Evolutionary conservation across 2,329 filamentous ascomycete genomes (phyloP), one percentile per base, ranked within the genome.

Genomic region (Grosmannia huntii): DNA sequence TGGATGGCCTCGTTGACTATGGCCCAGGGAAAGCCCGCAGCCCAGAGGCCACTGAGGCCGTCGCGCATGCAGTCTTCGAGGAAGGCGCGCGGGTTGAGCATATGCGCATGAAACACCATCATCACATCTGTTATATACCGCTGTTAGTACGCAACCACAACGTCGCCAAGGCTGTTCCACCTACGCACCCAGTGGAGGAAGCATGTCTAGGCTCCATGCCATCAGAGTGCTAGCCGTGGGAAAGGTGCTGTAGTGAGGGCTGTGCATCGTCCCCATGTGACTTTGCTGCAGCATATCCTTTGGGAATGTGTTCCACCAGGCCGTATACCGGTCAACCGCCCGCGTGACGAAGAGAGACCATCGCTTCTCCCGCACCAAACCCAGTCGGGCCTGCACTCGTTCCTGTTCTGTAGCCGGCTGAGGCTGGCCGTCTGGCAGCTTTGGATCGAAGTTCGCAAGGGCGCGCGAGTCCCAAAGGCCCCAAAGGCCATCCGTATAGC

Each of bases 91-190:
- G 88, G 88, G 64, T 90, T 91, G 3, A 92, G 79, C 81, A 89
- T 85, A 65, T 89, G 87, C 0, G 86, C 74, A 68, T 92, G 88
- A 84, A 85, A 88, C 0, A 91, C 83, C 85, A 91, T 87, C 23
- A 90, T 70, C 0, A 91, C 81, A 70, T 91, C 87, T 76, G 14
- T 41, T 0, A 11, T 6, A 14, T 16, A 4, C 3, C 16, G 10
- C 10, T 9, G 36, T 38, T 16, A 38, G 36, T 14, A 38, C 12
- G 36, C 31, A 38, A 9, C 36, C 14, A 6, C 12, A 38, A 16
- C 5, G 36, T 9, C 36, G 21, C 16, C 41, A 41, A 23, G 11
- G 2, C 16, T 27, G 25, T 14, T 11, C 36, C 31, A 10, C 19
- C 2, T 23, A 55, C 59, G 1, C 9, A 60, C 57, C 60, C 9